Percentiles rank a stretch among this genome's conserved stretches.
Conservation (phyloP, 1,284 basidiomycete genomes). For the Microbotryum lychnidis-dioicae region DNA sequence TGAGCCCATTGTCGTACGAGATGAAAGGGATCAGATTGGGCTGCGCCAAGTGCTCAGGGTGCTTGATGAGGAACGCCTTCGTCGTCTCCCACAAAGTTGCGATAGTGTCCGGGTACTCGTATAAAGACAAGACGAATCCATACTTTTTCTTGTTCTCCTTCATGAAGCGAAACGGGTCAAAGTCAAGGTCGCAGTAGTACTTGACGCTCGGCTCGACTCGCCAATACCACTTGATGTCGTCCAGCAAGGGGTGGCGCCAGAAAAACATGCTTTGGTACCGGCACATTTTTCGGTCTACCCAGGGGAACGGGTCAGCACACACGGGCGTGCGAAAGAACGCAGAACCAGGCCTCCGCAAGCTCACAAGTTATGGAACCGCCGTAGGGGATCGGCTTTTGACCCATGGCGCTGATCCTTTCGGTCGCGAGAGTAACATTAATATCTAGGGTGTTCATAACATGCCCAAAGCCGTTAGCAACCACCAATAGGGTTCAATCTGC, state of each 20-base stretch:
- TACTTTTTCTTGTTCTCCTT: slow-evolving; percentile 15
- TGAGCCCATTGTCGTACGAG: slow-evolving; percentile 59
- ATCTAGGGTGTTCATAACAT: too few species aligned
- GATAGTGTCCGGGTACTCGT: slow-evolving; percentile 70
- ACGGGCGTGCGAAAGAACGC: slow-evolving; percentile 1
- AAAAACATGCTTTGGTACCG: slow-evolving; percentile 64
- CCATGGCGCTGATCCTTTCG: slow-evolving; percentile 52
- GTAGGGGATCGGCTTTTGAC: slow-evolving; percentile 74
- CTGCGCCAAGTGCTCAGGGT: slow-evolving; percentile 60
- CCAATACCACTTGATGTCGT: slow-evolving; percentile 88
- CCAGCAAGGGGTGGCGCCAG: slow-evolving; percentile 43
- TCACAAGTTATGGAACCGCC: slow-evolving; percentile 58
- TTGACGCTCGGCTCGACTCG: slow-evolving; percentile 51
- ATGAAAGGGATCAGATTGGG: slow-evolving; percentile 68
- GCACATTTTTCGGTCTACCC: slow-evolving; percentile 76
- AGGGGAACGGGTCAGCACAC: slow-evolving; percentile 31
- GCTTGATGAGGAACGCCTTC: slow-evolving; percentile 52
- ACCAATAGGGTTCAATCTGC: too few species aligned
- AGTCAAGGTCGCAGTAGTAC: slow-evolving; percentile 33
- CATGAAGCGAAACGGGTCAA: slow-evolving; percentile 35
- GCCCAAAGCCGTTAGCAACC: too few species aligned
- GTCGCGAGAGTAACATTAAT: too few species aligned
- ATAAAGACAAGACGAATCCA: slow-evolving; percentile 49
- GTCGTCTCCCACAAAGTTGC: slow-evolving; percentile 57
- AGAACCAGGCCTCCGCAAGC: slow-evolving; percentile 8